phyloP scores from a whole-genome alignment of 139 green algal species.

The Spirogloea muscicola region DNA sequence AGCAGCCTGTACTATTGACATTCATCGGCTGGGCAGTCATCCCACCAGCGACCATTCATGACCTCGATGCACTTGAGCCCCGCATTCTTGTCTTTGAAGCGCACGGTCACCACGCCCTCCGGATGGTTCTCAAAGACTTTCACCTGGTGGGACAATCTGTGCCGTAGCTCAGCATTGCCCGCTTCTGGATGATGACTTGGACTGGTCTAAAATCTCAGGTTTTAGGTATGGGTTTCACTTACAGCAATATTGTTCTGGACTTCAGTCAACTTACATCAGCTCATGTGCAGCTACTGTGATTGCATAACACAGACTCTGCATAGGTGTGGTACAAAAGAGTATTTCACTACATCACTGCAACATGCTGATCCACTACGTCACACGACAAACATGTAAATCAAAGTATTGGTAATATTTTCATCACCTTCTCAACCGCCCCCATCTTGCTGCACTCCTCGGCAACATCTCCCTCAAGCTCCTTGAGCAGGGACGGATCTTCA shows the following conservation, averaged over 20 bases:
- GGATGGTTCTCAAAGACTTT: slow-evolving; percentile 63
- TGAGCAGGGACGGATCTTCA: slow-evolving; percentile 11
- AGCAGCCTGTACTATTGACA: neutral
- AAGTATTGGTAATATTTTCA: slow-evolving; percentile 48
- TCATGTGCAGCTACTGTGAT: no score
- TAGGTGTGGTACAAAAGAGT: no score
- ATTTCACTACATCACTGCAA: no score
- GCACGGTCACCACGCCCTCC: slow-evolving; percentile 75
- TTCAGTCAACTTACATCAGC: no score
- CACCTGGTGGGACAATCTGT: no score
- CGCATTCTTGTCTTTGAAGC: slow-evolving; percentile 67
- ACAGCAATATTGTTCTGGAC: no score
- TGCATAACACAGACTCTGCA: no score
- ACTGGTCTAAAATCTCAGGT: no score
- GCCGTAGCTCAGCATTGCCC: no score
- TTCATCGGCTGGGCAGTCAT: neutral
- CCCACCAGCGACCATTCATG: slow-evolving; percentile 80
- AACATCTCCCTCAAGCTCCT: slow-evolving; percentile 83
- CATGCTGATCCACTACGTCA: neutral
- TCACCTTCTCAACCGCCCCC: slow-evolving; percentile 78
- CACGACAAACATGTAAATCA: slow-evolving; percentile 36
- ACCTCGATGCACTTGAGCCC: slow-evolving; percentile 68
- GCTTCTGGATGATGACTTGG: no score
- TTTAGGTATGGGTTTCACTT: no score
- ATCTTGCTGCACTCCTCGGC: slow-evolving; percentile 70